These are phyloP conservation scores for Guadua angustifolia DNA, from an alignment of 176 grass and related monocot species.

Conservation along the genomic window DNA sequence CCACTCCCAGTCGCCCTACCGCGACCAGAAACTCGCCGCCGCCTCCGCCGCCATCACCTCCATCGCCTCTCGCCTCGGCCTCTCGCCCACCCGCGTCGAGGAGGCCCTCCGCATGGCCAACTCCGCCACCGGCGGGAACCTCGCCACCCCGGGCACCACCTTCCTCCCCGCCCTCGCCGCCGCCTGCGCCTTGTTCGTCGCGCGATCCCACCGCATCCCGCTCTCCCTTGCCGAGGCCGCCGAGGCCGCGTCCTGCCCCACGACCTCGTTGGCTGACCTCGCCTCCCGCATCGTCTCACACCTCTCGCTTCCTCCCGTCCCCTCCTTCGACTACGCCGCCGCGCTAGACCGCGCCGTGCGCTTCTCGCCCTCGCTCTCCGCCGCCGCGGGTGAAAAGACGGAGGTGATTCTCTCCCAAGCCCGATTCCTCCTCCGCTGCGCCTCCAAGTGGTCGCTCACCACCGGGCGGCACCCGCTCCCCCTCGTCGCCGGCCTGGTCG, in stretches of 20 bases:
- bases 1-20: conserved; percentile 40
- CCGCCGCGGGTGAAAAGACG: conserved; percentile 34
- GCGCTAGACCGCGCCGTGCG: conserved; percentile 51
- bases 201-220: conserved; percentile 57
- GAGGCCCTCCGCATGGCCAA: conserved; percentile 50
- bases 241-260: conserved; percentile 31
- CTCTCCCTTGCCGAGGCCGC: conserved; percentile 50
- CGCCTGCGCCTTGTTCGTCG: conserved; percentile 49
- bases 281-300: conserved; percentile 45
- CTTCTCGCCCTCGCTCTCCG: conserved; percentile 21
- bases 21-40: conserved; percentile 45
- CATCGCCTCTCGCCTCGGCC: conserved; percentile 40
- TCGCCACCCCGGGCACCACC: conserved; percentile 32
- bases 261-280: conserved; percentile 48
- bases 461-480: conserved; percentile 65
- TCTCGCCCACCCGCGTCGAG: conserved; percentile 25
- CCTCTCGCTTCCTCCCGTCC: conserved; percentile 54
- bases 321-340: conserved; percentile 43
- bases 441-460: conserved; percentile 72
- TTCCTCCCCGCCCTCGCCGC: conserved; percentile 59
- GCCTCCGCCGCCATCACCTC: conserved; percentile 37
- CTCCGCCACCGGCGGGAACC: conserved; percentile 44
- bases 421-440: conserved; percentile 60
- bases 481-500: conserved; percentile 47
- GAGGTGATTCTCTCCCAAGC: conserved; percentile 54